Conservation (phyloP, 208 protist genomes). For the Tritrichomonas musculus region DNA sequence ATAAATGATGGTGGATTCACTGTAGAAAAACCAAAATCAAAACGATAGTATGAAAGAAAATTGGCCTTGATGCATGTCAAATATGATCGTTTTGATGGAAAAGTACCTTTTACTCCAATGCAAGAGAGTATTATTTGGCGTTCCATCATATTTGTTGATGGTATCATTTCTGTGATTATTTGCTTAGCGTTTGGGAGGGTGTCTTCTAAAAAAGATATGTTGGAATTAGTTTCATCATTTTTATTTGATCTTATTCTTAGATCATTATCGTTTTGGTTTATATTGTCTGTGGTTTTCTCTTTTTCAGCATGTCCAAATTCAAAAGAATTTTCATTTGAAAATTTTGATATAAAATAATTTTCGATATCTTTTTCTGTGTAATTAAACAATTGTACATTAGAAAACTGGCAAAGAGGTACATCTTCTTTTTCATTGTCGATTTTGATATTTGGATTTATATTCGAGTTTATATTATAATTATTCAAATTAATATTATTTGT, state of each 20-base stretch:
- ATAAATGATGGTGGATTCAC: not conserved
- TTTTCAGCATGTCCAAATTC: too few species aligned
- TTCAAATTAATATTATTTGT: too few species aligned
- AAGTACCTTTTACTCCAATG: not conserved
- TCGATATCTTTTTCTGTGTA: not conserved
- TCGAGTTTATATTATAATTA: too few species aligned
- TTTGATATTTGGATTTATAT: too few species aligned
- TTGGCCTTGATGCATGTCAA: not conserved
- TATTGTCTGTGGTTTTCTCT: too few species aligned
- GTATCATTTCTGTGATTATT: not conserved
- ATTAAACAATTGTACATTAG: not conserved
- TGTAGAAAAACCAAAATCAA: not conserved
- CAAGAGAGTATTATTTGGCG: not conserved
- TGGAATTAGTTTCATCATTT: not conserved
- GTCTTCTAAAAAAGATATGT: not conserved
- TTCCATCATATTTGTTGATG: not conserved
- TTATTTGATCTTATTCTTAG: not conserved
- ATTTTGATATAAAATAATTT: not conserved
- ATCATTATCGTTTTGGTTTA: too few species aligned
- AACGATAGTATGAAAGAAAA: not conserved
- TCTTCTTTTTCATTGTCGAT: too few species aligned
- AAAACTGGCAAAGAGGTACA: too few species aligned
- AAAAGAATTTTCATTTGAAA: too few species aligned
- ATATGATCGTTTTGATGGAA: not conserved
- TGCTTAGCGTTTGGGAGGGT: not conserved